Base-by-base conservation (phyloP, 371 early-diverging fungal genomes). In the Saksenaea vasiformis region DNA sequence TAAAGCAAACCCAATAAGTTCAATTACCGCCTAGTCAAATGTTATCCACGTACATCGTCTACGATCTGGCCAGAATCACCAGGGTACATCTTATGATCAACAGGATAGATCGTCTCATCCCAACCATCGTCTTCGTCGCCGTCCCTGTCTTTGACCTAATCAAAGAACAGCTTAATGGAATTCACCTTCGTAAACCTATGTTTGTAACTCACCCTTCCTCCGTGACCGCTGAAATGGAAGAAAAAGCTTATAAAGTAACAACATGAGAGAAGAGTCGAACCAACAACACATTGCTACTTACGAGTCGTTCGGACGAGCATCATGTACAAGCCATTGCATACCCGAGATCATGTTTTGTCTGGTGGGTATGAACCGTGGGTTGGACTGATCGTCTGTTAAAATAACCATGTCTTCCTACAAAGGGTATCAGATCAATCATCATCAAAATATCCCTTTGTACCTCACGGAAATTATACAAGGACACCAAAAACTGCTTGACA, bases 151-250 rank as follows among this genome's bases (percentile, higher is more conserved):
- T 74, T 71, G 14, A 66, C 67, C 70, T 69, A 35, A 11, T 24
- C 13, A 35, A 36, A 35, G 11, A 28, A 38, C 19, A 28, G 9
- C 27, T 5, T 26, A 8, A 19, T 44, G 15, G 2, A 31, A 14
- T 11, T 41, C 31, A 13, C 5, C 7, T 38, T 1, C 4, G 5
- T n/a, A 58, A 17, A 10, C 13, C 9, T 34, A 13, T n/a, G n/a
- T n/a, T n/a, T n/a, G n/a, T n/a, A n/a, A 54, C 60, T 65, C 54
- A 73, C 80, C 60, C 90, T 88, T 5, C 86, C 87, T 39, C 97
- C 97, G 76, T 97, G 97, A 10, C 97, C 98, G 67, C 90, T 91
- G 73, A 83, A 98, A 73, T 95, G 95, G 74, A 95, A 86, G 65
- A 95, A 90, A 78, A 91, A 86, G 5, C 87, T 87, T 67, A 41